Percentiles rank a stretch among this genome's conserved stretches.
Conservation (phyloP, 768 basidiomycete species). For the Scleroderma bovista region DNA sequence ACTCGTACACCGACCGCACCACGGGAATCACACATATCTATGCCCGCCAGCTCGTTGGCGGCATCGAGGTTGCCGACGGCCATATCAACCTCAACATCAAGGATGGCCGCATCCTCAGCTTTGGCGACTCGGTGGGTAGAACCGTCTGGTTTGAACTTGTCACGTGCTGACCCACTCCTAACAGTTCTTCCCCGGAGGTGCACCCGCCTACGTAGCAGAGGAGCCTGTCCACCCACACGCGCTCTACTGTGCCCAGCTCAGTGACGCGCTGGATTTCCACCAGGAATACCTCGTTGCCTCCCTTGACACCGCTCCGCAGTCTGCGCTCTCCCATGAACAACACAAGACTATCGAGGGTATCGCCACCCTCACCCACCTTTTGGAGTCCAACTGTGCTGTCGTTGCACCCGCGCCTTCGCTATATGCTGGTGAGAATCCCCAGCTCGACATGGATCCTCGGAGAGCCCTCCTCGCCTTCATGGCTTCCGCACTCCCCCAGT, state of each 20-base stretch:
- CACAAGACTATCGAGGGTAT: conserved; percentile 12
- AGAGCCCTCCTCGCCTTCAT: conserved; percentile 75
- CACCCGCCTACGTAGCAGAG: conserved; percentile 36
- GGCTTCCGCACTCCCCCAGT: conserved; percentile 60
- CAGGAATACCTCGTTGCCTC: conserved; percentile 21
- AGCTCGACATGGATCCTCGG: conserved; percentile 33
- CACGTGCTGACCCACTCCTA: conserved; percentile 2
- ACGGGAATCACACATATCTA: conserved; percentile 91
- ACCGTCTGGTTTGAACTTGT: not conserved
- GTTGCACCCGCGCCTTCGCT: conserved; percentile 21
- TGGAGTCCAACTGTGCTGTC: conserved; percentile 53
- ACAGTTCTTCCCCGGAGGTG: conserved; percentile 72
- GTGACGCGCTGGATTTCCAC: conserved; percentile 27
- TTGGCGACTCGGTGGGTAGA: conserved; percentile 74
- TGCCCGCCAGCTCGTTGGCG: conserved; percentile 77
- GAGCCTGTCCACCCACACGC: conserved; percentile 42
- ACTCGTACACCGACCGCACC: conserved; percentile 82
- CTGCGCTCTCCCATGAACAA: conserved; percentile 5
- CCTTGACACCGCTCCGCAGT: conserved; percentile 10
- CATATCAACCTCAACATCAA: conserved; percentile 93
- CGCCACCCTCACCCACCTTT: conserved; percentile 37
- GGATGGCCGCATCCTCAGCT: conserved; percentile 77
- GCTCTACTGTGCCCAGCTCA: conserved; percentile 46
- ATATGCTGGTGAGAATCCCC: conserved; percentile 19
- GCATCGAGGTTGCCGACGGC: conserved; percentile 83